Evolutionary conservation across 2,329 filamentous ascomycete species (phyloP).

Genomic region (Lachnum nothofagi): DNA sequence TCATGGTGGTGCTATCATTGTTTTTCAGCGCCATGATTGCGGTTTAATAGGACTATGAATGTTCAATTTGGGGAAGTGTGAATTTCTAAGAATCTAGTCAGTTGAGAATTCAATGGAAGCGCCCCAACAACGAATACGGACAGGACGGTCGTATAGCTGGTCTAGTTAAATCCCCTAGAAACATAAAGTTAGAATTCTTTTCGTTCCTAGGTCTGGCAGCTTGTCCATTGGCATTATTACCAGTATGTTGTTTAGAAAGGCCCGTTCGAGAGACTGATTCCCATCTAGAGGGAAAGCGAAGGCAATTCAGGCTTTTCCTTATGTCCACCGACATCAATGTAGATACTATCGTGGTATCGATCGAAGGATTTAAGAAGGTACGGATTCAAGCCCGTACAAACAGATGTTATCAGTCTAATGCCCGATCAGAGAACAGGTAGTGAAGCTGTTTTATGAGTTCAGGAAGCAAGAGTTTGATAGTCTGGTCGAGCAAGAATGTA

Average conservation of each 20-base stretch:
- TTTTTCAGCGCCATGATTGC: conserved; percentile 34
- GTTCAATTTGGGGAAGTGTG: conserved; percentile 3
- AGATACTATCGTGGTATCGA: conserved; percentile 18
- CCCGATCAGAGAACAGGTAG: not conserved
- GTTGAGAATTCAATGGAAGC: conserved; percentile 1
- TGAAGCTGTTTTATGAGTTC: conserved; percentile 6
- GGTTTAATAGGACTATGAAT: conserved; percentile 5
- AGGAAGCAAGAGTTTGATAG: not conserved
- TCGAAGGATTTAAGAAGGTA: conserved; percentile 5
- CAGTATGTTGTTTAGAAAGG: conserved; percentile 51
- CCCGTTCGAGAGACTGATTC: conserved; percentile 52
- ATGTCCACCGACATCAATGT: conserved; percentile 56
- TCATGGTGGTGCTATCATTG: conserved; percentile 32
- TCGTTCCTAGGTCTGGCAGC: no score
- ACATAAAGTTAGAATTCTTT: no score
- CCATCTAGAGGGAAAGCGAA: conserved; percentile 52
- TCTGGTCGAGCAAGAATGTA: not conserved
- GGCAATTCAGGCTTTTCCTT: conserved; percentile 47
- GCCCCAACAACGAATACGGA: conserved; percentile 13
- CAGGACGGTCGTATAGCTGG: conserved; percentile 31
- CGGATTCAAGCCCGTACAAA: conserved; percentile 14
- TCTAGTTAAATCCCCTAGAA: conserved; percentile 39
- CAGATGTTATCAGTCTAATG: not conserved
- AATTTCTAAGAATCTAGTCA: conserved; percentile 19
- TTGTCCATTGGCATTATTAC: no score